Percentiles rank a stretch among this genome's conserved stretches.
Evolutionary conservation across 2,329 filamentous ascomycete genomes (phyloP).

Genomic region (Diaporthe sp.): DNA sequence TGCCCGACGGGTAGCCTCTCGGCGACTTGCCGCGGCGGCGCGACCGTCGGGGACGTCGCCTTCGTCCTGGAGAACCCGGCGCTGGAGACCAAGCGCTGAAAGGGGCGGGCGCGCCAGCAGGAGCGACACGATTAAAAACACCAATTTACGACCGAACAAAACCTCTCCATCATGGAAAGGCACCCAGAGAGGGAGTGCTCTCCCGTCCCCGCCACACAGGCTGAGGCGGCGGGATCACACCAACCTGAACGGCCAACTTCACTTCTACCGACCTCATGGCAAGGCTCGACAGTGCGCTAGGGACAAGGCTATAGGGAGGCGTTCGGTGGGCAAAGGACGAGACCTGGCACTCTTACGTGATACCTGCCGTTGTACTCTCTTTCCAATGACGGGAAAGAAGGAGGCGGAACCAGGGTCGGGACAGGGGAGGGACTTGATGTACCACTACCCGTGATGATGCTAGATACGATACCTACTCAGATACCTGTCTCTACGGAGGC

Average conservation of each 20-base stretch:
- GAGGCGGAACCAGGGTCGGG: background rate
- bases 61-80: conserved; percentile 55
- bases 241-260: conserved; percentile 9
- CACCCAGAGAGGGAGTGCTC: background rate
- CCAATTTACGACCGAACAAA: background rate
- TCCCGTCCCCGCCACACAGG: background rate
- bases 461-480: conserved; percentile 2
- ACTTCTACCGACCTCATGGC: conserved; percentile 30
- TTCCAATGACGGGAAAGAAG: background rate
- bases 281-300: conserved; percentile 30
- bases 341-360: background rate
- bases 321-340: background rate
- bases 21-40: conserved; percentile 63
- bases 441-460: conserved; percentile 19
- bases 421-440: background rate
- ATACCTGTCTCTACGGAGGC: conserved; percentile 29
- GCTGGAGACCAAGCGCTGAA: conserved; percentile 16
- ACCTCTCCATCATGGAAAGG: background rate
- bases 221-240: background rate
- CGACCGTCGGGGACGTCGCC: conserved; percentile 60
- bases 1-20: conserved; percentile 65
- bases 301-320: conserved; percentile 23
- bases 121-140: background rate
- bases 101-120: too few species aligned
- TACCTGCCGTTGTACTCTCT: background rate